phyloP scores from a whole-genome alignment of 352 stramenopile species.

The Phytophthora crassamura region DNA sequence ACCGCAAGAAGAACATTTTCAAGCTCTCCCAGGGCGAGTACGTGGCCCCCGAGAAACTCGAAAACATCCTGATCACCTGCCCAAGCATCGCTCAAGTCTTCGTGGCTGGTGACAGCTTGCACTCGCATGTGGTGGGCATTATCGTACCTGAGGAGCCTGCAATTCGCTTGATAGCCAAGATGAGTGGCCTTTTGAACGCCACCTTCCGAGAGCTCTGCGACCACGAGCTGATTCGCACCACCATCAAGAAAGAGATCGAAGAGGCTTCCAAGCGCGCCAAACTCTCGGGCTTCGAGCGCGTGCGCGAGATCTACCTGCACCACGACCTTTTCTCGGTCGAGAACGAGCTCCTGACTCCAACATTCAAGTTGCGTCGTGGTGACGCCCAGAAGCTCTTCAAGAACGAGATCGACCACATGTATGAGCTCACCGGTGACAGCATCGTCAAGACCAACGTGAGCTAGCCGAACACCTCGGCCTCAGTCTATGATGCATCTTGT shows the following conservation, averaged over 20 bases:
- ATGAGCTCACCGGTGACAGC: conserved; percentile 62
- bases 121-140: conserved; percentile 95
- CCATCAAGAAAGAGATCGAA: conserved; percentile 61
- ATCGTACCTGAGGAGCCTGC: conserved; percentile 84
- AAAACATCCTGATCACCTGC: conserved; percentile 93
- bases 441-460: conserved; percentile 44
- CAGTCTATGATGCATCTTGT: conserved; percentile 30
- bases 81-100: conserved; percentile 95
- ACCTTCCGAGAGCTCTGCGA: conserved; percentile 62
- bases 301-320: conserved; percentile 92
- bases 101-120: conserved; percentile 96
- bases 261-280: conserved; percentile 55
- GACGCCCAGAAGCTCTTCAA: conserved; percentile 72
- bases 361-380: conserved; percentile 95
- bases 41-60: conserved; percentile 97
- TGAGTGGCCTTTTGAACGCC: conserved; percentile 34
- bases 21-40: conserved; percentile 97
- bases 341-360: conserved; percentile 96
- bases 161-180: conserved; percentile 43
- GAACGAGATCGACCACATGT: conserved; percentile 75
- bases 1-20: conserved; percentile 96
- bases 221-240: conserved; percentile 47
- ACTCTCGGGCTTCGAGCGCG: conserved; percentile 94
- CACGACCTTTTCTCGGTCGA: conserved; percentile 92
- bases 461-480: not conserved